Conservation (phyloP, 2,329 filamentous ascomycete genomes). For the Pestalotiopsis sp. region DNA sequence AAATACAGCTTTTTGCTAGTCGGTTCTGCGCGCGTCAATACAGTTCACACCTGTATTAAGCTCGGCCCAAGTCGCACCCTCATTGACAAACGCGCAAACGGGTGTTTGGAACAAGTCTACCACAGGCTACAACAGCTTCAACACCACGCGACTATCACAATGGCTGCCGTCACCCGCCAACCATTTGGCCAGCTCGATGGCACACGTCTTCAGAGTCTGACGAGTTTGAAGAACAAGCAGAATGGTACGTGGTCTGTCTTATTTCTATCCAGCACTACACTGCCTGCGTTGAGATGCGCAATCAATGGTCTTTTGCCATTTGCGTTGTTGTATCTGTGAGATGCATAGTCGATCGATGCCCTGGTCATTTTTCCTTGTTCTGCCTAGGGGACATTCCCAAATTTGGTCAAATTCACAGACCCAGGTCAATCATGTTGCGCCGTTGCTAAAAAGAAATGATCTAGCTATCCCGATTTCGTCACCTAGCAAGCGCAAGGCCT, state of each 20-base stretch:
- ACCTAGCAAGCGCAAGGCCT: constrained; percentile 60
- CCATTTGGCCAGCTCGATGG: constrained; percentile 76
- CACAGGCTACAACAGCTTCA: constrained; percentile 17
- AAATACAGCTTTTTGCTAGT: not conserved
- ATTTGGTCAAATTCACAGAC: not conserved
- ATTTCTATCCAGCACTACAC: not conserved
- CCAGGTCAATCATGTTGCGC: not conserved
- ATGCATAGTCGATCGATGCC: not conserved
- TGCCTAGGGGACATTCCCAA: not conserved
- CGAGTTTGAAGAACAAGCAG: constrained; percentile 78
- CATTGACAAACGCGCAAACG: not conserved
- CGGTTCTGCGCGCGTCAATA: not conserved
- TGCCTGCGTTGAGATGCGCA: not conserved
- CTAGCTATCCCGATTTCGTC: constrained; percentile 44
- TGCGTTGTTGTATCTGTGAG: not conserved
- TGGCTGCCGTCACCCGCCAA: constrained; percentile 65
- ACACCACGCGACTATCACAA: constrained; percentile 33
- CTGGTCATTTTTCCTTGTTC: not conserved
- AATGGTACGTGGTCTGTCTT: constrained; percentile 57
- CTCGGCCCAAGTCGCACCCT: constrained; percentile 8
- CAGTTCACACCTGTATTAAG: not conserved
- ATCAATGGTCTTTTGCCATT: not conserved
- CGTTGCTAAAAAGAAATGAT: constrained; percentile 27
- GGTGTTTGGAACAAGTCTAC: constrained; percentile 11
- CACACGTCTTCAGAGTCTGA: constrained; percentile 70